Conservation (phyloP, 805 yeast species). For the Metschnikowia aberdeeniae region DNA sequence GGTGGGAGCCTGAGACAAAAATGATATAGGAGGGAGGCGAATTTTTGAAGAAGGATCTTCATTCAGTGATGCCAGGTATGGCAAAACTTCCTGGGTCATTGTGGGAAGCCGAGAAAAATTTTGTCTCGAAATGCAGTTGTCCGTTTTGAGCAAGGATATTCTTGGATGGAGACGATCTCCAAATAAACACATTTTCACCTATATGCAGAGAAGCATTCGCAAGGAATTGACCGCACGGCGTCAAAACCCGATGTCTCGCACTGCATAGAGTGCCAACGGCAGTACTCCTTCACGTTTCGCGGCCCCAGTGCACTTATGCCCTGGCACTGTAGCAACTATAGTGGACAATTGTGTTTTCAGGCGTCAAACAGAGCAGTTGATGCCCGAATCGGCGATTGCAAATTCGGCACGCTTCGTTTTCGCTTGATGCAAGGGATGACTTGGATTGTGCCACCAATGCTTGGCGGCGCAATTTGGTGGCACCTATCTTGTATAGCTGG, state of each 20-base stretch:
- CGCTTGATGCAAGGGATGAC: conserved; percentile 36
- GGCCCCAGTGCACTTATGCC: not conserved
- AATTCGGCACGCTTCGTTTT: conserved; percentile 46
- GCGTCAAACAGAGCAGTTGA: conserved; percentile 49
- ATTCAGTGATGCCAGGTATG: not conserved
- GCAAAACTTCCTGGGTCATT: not conserved
- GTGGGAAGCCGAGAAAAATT: not conserved
- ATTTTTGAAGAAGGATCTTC: conserved; percentile 6
- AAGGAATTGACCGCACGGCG: conserved; percentile 4
- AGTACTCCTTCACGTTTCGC: not conserved
- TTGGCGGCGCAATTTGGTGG: conserved; percentile 43
- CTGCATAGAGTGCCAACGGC: not conserved
- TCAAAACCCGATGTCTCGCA: conserved; percentile 1
- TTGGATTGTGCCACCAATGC: conserved; percentile 37
- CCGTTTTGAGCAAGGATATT: conserved; percentile 1
- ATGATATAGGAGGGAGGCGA: conserved; percentile 27
- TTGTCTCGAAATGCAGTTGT: not conserved
- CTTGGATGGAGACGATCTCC: conserved; percentile 3
- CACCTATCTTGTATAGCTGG: conserved; percentile 51
- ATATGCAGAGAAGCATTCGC: conserved; percentile 6
- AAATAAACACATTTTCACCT: conserved; percentile 2
- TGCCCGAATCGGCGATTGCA: conserved; percentile 57
- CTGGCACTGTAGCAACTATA: conserved; percentile 45
- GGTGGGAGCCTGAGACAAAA: conserved; percentile 15
- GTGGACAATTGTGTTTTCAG: conserved; percentile 47